phyloP scores from a whole-genome alignment of 78 protist species.

The Creolimax fragrantissima region DNA sequence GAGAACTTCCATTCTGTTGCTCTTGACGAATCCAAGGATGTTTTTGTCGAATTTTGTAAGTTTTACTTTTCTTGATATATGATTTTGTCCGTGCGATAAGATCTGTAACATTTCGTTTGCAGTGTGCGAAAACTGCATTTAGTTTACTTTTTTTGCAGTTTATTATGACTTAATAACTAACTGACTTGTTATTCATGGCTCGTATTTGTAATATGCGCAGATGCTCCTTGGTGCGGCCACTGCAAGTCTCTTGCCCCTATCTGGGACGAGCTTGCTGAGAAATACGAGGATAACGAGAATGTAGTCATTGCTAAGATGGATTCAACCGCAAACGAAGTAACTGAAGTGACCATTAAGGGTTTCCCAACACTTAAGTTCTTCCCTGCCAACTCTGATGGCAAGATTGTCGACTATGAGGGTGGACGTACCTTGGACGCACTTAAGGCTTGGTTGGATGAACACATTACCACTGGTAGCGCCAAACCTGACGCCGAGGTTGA shows the following conservation, averaged over 20 bases:
- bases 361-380: conserved; percentile 70
- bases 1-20: conserved; percentile 16
- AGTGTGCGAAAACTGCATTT: no score
- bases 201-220: no score
- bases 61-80: no score
- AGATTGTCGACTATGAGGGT: background rate
- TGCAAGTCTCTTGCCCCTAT: conserved; percentile 73
- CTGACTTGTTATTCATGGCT: no score
- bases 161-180: no score
- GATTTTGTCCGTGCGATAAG: background rate
- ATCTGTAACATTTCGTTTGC: background rate
- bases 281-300: background rate
- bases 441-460: background rate
- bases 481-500: background rate
- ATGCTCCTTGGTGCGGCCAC: conserved; percentile 82
- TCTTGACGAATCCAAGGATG: conserved; percentile 10
- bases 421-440: conserved; percentile 5
- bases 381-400: conserved; percentile 7
- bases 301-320: conserved; percentile 37
- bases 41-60: conserved; percentile 42
- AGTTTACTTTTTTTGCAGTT: no score
- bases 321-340: conserved; percentile 38
- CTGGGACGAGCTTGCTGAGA: conserved; percentile 50
- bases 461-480: background rate
- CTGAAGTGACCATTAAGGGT: conserved; percentile 40